Evolutionary conservation across 805 yeast genomes (phyloP).

Genomic region (Cyberlindnera euphorbiiphila): DNA sequence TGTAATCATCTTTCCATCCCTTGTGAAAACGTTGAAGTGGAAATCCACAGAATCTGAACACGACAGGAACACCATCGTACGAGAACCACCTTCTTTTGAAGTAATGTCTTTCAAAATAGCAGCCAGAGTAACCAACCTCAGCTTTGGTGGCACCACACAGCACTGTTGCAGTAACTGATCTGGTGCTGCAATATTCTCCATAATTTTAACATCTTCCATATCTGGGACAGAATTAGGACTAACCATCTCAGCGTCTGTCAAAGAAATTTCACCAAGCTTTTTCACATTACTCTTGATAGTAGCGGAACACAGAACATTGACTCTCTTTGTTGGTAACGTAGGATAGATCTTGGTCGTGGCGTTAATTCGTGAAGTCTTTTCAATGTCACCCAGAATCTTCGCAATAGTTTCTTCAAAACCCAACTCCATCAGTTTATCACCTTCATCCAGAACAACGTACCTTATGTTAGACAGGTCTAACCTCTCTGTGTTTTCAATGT

Average conservation of each 20-base stretch:
- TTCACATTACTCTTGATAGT: conserved; percentile 81
- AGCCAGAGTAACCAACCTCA: conserved; percentile 77
- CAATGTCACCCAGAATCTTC: conserved; percentile 61
- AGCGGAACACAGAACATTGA: conserved; percentile 89
- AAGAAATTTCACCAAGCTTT: conserved; percentile 73
- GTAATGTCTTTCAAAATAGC: conserved; percentile 56
- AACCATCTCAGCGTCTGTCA: conserved; percentile 71
- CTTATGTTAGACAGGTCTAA: conserved; percentile 71
- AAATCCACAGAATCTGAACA: conserved; percentile 97
- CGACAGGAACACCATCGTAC: conserved; percentile 82
- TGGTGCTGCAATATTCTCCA: conserved; percentile 57
- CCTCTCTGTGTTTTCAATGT: conserved; percentile 81
- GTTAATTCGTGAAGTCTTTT: conserved; percentile 37
- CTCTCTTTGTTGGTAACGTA: conserved; percentile 62
- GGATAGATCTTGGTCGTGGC: conserved; percentile 40
- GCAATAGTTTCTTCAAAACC: conserved; percentile 94
- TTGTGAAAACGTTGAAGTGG: conserved; percentile 73
- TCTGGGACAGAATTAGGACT: conserved; percentile 31
- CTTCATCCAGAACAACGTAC: conserved; percentile 93
- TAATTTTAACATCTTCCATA: conserved; percentile 26
- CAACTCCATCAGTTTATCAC: conserved; percentile 90
- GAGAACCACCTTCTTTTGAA: conserved; percentile 33
- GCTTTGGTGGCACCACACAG: conserved; percentile 86
- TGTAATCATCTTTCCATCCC: conserved; percentile 41
- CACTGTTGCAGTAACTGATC: conserved; percentile 83